Evolutionary conservation across 2,329 filamentous ascomycete genomes (phyloP).

Genomic region (Ophiostoma himal-ulmi): DNA sequence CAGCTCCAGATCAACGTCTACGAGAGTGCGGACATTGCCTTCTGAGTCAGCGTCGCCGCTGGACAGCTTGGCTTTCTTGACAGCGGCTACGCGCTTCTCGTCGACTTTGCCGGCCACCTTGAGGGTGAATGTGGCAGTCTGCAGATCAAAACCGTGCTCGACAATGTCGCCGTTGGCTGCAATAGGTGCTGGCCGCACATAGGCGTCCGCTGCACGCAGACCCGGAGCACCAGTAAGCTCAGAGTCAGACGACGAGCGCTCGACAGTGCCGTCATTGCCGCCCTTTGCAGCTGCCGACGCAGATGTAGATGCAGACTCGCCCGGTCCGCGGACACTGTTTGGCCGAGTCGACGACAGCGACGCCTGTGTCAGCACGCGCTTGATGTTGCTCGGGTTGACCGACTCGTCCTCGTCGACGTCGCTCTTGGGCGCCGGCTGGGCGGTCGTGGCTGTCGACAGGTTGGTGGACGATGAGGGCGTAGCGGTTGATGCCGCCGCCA

Average conservation of each 20-base stretch:
- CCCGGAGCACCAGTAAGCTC: slow-evolving; percentile 60
- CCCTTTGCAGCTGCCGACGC: neutral
- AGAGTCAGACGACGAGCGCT: slow-evolving; percentile 33
- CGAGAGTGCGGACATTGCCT: slow-evolving; percentile 6
- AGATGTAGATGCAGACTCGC: neutral
- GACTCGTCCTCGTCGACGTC: slow-evolving; percentile 47
- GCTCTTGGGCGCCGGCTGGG: slow-evolving; percentile 30
- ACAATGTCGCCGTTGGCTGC: slow-evolving; percentile 65
- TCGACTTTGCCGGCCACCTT: slow-evolving; percentile 44
- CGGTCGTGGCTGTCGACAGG: slow-evolving; percentile 29
- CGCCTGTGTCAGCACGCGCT: slow-evolving; percentile 61
- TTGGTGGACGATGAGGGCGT: slow-evolving; percentile 34
- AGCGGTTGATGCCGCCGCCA: slow-evolving; percentile 37
- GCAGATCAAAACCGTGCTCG: slow-evolving; percentile 75
- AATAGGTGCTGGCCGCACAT: slow-evolving; percentile 77
- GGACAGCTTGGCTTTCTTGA: neutral
- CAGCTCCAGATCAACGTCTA: slow-evolving; percentile 13
- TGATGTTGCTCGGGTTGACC: slow-evolving; percentile 71
- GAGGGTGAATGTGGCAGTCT: slow-evolving; percentile 69
- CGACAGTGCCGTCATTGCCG: neutral
- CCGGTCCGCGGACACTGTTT: slow-evolving; percentile 33
- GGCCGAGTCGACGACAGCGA: slow-evolving; percentile 55
- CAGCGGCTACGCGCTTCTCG: slow-evolving; percentile 13
- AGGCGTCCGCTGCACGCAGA: slow-evolving; percentile 87
- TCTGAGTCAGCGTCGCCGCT: neutral